Percentiles rank a stretch among this genome's conserved stretches.
Conservation (phyloP, 1,284 basidiomycete species). For the Athelia psychrophila region DNA sequence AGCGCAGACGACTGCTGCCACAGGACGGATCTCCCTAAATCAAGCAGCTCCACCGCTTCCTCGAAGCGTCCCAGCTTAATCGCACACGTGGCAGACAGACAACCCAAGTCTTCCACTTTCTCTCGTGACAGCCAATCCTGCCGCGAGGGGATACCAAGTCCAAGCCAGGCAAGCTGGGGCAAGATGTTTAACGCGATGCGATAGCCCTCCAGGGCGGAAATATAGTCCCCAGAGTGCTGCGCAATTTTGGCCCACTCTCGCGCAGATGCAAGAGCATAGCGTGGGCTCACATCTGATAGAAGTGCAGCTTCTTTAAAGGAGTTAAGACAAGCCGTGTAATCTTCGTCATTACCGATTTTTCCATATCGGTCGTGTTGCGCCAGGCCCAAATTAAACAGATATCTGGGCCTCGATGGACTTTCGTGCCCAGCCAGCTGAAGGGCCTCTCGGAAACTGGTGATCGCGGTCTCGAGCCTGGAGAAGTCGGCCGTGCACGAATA, state of each 20-base stretch:
- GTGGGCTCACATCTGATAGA: neutral
- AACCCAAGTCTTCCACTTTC: conserved; percentile 6
- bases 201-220: conserved; percentile 15
- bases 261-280: neutral
- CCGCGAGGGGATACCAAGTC: conserved; percentile 9
- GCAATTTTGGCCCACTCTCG: neutral
- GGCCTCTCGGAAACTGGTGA: no score
- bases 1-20: neutral
- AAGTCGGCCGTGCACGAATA: no score
- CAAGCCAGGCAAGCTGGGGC: conserved; percentile 15
- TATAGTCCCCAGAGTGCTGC: conserved; percentile 3
- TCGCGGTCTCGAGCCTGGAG: no score
- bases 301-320: neutral
- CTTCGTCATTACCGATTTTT: neutral
- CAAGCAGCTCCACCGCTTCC: conserved; percentile 21
- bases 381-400: no score
- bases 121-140: conserved; percentile 2
- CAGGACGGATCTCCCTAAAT: conserved; percentile 15
- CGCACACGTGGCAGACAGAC: conserved; percentile 14
- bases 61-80: conserved; percentile 9
- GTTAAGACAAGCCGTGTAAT: neutral
- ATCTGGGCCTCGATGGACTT: no score
- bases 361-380: no score
- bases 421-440: no score
- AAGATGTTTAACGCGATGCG: conserved; percentile 12